These are phyloP conservation scores for Daldinia grandis DNA, from an alignment of 495 filamentous ascomycete genomes.

Conservation along the genomic window DNA sequence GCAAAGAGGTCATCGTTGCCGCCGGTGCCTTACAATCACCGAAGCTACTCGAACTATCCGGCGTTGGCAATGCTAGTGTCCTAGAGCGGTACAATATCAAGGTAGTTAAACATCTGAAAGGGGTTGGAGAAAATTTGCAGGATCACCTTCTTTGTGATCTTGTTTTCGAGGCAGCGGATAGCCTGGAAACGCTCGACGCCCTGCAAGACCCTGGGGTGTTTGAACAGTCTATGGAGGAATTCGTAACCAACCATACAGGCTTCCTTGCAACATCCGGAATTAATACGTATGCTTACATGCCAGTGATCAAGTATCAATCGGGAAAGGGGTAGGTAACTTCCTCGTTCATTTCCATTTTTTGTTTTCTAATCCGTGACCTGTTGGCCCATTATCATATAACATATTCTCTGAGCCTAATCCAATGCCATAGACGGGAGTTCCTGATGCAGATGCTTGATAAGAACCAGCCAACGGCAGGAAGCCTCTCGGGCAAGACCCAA, in stretches of 20 bases:
- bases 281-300: background rate
- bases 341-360: background rate
- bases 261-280: background rate
- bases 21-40: background rate
- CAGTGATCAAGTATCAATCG: background rate
- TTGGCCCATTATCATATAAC: too few species aligned
- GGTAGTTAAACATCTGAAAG: background rate
- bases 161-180: background rate
- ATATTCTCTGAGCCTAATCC: too few species aligned
- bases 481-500: background rate
- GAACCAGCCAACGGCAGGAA: background rate
- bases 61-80: background rate
- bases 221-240: background rate
- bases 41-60: background rate
- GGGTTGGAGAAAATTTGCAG: background rate
- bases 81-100: background rate
- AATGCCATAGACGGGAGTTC: background rate
- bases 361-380: too few species aligned
- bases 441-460: background rate
- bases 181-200: background rate
- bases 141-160: background rate
- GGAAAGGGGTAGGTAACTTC: background rate
- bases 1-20: background rate
- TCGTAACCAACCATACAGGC: background rate
- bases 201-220: background rate